Evolutionary conservation across 2,329 filamentous ascomycete species (phyloP).

Genomic region (Xylaria multiplex): DNA sequence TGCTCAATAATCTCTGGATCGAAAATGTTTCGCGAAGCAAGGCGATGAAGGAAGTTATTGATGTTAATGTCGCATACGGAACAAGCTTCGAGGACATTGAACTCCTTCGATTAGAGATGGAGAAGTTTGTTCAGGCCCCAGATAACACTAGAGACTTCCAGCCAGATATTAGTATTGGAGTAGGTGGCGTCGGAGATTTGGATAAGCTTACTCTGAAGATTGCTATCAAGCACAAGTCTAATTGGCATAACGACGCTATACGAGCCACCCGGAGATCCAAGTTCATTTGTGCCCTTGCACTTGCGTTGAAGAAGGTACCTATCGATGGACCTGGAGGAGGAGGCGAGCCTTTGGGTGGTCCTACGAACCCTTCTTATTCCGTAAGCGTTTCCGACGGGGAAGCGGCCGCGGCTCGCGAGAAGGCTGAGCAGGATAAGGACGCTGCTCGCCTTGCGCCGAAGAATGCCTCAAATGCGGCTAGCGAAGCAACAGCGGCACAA

Average conservation of each 20-base stretch:
- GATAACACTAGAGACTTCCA: conserved; percentile 94
- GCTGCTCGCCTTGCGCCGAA: conserved; percentile 71
- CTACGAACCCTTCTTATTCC: conserved; percentile 82
- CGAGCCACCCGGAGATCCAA: conserved; percentile 86
- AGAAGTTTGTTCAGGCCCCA: conserved; percentile 81
- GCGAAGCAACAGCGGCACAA: conserved; percentile 58
- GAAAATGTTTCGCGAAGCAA: conserved; percentile 93
- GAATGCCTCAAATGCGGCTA: conserved; percentile 34
- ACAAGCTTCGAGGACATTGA: conserved; percentile 92
- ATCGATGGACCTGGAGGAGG: conserved; percentile 85
- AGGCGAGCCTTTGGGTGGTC: conserved; percentile 67
- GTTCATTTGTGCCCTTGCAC: conserved; percentile 93
- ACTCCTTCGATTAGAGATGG: conserved; percentile 83
- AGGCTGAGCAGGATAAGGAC: conserved; percentile 69
- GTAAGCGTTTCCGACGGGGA: conserved; percentile 77
- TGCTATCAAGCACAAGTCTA: conserved; percentile 90
- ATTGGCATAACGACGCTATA: conserved; percentile 88
- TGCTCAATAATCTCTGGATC: conserved; percentile 91
- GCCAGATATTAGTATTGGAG: conserved; percentile 80
- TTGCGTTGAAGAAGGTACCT: conserved; percentile 86
- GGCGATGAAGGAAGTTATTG: conserved; percentile 87
- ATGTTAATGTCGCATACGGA: conserved; percentile 83
- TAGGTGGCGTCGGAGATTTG: conserved; percentile 82
- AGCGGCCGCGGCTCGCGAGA: conserved; percentile 71
- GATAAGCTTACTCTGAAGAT: conserved; percentile 87